Conservation (phyloP, 2,329 filamentous ascomycete genomes). For the Ophioceras dolichostomum region DNA sequence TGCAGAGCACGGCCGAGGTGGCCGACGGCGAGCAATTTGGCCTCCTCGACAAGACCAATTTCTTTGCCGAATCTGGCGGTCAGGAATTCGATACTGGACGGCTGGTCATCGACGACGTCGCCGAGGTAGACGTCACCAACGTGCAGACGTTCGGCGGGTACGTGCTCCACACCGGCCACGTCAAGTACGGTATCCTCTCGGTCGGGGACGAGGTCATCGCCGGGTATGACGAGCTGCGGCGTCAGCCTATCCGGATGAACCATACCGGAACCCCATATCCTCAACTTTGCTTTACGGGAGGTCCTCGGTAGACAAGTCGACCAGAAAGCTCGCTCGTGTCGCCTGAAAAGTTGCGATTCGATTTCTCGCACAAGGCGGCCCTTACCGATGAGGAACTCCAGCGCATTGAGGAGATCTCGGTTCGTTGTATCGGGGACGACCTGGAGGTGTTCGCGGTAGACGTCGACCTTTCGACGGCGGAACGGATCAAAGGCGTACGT, state of each 20-base stretch:
- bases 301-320: slow-evolving; percentile 84
- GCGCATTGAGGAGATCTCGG: slow-evolving; percentile 77
- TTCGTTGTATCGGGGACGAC: slow-evolving; percentile 81
- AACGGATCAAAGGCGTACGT: slow-evolving; percentile 76
- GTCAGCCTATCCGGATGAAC: slow-evolving; percentile 90
- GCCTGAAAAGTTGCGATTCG: slow-evolving; percentile 92
- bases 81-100: slow-evolving; percentile 85
- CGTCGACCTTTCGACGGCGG: slow-evolving; percentile 68
- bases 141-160: slow-evolving; percentile 93
- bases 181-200: slow-evolving; percentile 72
- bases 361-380: slow-evolving; percentile 85
- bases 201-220: slow-evolving; percentile 76
- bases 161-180: slow-evolving; percentile 82
- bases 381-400: slow-evolving; percentile 67
- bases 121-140: slow-evolving; percentile 86
- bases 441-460: slow-evolving; percentile 76
- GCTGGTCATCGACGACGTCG: slow-evolving; percentile 76
- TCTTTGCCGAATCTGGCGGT: slow-evolving; percentile 95
- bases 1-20: slow-evolving; percentile 62
- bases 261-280: slow-evolving; percentile 94
- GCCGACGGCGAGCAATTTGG: slow-evolving; percentile 71
- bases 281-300: slow-evolving; percentile 87
- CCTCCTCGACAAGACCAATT: slow-evolving; percentile 83
- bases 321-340: slow-evolving; percentile 95
- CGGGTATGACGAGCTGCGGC: slow-evolving; percentile 85